Evolutionary conservation across 768 basidiomycete species (phyloP), one percentile per base, ranked within the genome.

Genomic region (Butyriboletus loyo): DNA sequence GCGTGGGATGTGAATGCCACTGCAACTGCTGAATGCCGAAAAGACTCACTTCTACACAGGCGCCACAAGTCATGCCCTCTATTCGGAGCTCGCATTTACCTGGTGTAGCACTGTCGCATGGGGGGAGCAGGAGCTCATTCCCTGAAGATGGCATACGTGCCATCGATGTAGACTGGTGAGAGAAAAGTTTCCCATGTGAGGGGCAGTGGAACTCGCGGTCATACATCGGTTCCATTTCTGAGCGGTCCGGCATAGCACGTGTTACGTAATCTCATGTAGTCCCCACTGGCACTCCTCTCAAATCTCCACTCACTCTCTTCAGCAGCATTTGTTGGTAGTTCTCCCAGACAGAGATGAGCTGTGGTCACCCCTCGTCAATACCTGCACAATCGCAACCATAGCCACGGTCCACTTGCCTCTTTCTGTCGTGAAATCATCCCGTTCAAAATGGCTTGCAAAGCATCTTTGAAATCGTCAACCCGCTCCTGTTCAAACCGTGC

Each of bases 401-500:
- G 15, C 15, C 3, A n/a, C 15, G 15, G 22, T 25, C 19, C 28
- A 62, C 79, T 50, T 30, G 86, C 86, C 77, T 88, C 83, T 67
- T 87, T 91, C 73, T 99, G 95, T 48, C 85, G 77, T 5, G 77
- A 69, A 44, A 95, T 87, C 87, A 96, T 89, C 6, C 87, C 90
- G 38, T 93, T 88, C 49, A 98, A 73, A 69, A 92, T 94, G 4
- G 78, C 78, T 67, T 92, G 88, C 58, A 99, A 68, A 3, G 87
- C 79, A 39, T 80, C 76, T 70, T 94, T 95, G 71, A 98, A 97
- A 66, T 98, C 96, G 43, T 92, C 89, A 24, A 98, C 80, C 38
- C 95, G 82, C 71, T 97, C 96, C 65, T 85, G 82, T 72, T 99
- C 96, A 64, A 98, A 98, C 38, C 96, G 77, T 5, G 83, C 84